These are phyloP conservation scores for Dipodascopsis uninucleata DNA, from an alignment of 805 yeast species.

Conservation along the genomic window DNA sequence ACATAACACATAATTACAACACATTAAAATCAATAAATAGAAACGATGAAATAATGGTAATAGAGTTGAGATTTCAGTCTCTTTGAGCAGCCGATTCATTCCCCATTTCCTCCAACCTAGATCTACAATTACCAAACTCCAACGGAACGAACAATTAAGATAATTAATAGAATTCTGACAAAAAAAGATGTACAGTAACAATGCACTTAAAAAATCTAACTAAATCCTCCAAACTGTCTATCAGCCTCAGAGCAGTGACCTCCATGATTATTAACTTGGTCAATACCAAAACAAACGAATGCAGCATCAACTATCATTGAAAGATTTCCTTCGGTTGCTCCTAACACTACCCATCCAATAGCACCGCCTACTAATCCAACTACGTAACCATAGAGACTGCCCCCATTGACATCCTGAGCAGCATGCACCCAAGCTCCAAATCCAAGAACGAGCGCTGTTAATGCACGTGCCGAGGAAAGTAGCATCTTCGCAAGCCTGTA, in stretches of 20 bases:
- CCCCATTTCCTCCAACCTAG: no score
- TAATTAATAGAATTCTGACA: no score
- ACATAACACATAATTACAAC: no score
- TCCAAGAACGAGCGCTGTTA: slow-evolving; percentile 39
- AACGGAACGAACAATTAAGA: no score
- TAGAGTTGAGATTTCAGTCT: no score
- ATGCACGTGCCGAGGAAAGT: slow-evolving; percentile 37
- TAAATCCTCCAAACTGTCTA: slow-evolving; percentile 26
- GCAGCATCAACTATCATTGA: slow-evolving; percentile 34
- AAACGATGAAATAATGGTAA: no score
- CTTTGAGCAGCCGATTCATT: no score
- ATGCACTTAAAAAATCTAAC: no score
- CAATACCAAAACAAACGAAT: slow-evolving; percentile 39
- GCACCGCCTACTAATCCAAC: slow-evolving; percentile 41
- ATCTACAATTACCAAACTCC: no score
- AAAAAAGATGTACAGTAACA: no score
- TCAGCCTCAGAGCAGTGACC: slow-evolving; percentile 36
- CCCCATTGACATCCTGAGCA: slow-evolving; percentile 35
- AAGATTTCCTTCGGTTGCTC: slow-evolving; percentile 43
- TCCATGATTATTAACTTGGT: slow-evolving; percentile 32
- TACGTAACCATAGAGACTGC: slow-evolving; percentile 40
- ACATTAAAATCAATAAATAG: no score
- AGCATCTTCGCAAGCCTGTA: slow-evolving; percentile 40
- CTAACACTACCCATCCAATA: slow-evolving; percentile 44
- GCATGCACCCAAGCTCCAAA: slow-evolving; percentile 42